Evolutionary conservation across 2,329 filamentous ascomycete genomes (phyloP), one percentile per base, ranked within the genome.

Genomic region (Fusarium tanahbumbuense): DNA sequence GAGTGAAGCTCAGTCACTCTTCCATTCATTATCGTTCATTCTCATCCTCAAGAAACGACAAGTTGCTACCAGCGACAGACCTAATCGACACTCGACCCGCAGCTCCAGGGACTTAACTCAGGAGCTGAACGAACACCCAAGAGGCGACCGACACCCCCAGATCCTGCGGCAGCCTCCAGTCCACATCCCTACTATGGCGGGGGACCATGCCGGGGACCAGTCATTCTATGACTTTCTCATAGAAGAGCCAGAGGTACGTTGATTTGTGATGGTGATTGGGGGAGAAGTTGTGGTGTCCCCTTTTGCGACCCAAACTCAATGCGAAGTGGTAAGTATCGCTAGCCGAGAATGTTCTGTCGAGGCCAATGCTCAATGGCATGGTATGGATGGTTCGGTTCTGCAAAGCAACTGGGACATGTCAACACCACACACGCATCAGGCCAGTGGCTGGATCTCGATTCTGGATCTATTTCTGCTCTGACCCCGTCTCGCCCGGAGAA

Each of bases 151-250:
- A 68, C 53, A 49, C 47, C 60, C 60, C 55, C 46, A 45, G 48
- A 55, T 65, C 55, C 52, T 50, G 27, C 56, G 52, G 59, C 60
- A 56, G 62, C 64, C 56, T 50, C 46, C 64, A 32, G 50, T 37
- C 44, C 62, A 40, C 56, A 68, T 52, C 64, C 60, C 44, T 59
- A 75, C 55, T 54, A 75, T 75, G 73, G 68, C 72, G 58, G 72
- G 64, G 47, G 72, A 72, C 28, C 68, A 71, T 22, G 56, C 49
- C 22, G 70, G 59, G 56, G 73, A 75, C 47, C 68, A 71, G 71
- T 73, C 74, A 64, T 75, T 75, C 60, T 75, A 75, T 72, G 73
- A 75, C 68, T 75, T 75, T 66, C 64, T 75, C 72, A 75, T 75
- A 61, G 73, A 75, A 46, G 73, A 75, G 18, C 66, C 70, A 34